Conservation (phyloP, 495 filamentous ascomycete genomes). For the Cercophora sp. region DNA sequence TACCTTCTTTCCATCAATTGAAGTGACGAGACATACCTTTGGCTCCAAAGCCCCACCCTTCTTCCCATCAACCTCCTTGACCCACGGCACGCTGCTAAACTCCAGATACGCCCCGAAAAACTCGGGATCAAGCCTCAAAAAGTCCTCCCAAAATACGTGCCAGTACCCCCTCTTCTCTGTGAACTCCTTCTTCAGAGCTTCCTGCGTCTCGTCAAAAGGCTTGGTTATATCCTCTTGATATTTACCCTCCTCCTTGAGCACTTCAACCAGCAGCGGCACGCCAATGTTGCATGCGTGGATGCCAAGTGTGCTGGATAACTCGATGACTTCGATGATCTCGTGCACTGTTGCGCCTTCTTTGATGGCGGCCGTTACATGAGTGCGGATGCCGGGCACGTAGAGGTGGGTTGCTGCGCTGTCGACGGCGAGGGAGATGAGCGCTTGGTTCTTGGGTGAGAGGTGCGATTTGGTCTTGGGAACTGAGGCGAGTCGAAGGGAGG, state of each 20-base stretch:
- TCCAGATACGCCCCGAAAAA: slow-evolving; percentile 44
- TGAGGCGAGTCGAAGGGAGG: slow-evolving; percentile 28
- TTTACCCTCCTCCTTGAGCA: slow-evolving; percentile 34
- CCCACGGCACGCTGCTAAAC: slow-evolving; percentile 36
- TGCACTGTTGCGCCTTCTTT: slow-evolving; percentile 29
- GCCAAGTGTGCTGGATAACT: slow-evolving; percentile 36
- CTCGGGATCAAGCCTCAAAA: slow-evolving; percentile 38
- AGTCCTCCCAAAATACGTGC: slow-evolving; percentile 42
- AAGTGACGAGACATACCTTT: too few relatives aligned
- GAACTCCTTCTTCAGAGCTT: slow-evolving; percentile 28
- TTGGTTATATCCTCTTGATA: slow-evolving; percentile 22
- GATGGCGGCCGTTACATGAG: slow-evolving; percentile 28
- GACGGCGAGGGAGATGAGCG: slow-evolving; percentile 36
- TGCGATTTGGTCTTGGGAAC: slow-evolving; percentile 26
- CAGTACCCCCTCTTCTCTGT: slow-evolving; percentile 40
- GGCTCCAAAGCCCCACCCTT: slow-evolving; percentile 30
- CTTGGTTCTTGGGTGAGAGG: slow-evolving; percentile 37
- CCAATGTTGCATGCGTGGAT: slow-evolving; percentile 46
- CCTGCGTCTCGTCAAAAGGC: slow-evolving; percentile 23
- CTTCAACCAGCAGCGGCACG: slow-evolving; percentile 39
- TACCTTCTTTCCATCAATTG: too few relatives aligned
- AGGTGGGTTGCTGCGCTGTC: slow-evolving; percentile 38
- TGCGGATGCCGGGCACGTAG: slow-evolving; percentile 34
- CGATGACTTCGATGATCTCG: slow-evolving; percentile 40
- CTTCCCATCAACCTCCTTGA: slow-evolving; percentile 19